phyloP scores from a whole-genome alignment of 2,329 filamentous ascomycete genomes.

The Calonectria hongkongensis region DNA sequence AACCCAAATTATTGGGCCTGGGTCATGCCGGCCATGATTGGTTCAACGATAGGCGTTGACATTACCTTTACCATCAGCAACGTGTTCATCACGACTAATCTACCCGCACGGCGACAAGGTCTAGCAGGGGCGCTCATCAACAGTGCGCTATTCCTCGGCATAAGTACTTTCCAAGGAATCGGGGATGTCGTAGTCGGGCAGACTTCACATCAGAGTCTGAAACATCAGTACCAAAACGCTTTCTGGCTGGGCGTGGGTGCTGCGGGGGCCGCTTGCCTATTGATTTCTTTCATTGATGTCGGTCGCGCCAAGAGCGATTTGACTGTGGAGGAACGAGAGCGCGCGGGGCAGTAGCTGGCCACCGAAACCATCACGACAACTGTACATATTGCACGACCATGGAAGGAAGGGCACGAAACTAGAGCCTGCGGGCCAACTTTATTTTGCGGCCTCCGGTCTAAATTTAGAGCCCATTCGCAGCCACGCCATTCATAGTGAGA shows the following conservation, averaged over 20 bases:
- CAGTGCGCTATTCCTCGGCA: constrained; percentile 22
- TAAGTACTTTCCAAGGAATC: constrained; percentile 24
- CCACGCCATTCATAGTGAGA: too few species aligned
- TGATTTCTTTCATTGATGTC: constrained; percentile 12
- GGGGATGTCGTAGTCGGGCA: constrained; percentile 24
- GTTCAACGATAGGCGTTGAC: constrained; percentile 20
- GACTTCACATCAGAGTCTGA: constrained; percentile 6
- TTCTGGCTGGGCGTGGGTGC: constrained; percentile 24
- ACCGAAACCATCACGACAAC: neutral
- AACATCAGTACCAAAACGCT: constrained; percentile 18
- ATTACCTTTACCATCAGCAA: constrained; percentile 31
- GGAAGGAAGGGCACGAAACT: neutral
- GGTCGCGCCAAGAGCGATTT: constrained; percentile 15
- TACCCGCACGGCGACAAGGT: constrained; percentile 15
- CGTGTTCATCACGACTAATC: constrained; percentile 28
- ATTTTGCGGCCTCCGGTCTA: neutral
- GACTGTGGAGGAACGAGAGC: constrained; percentile 24
- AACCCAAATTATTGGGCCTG: constrained; percentile 58
- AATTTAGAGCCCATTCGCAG: too few species aligned
- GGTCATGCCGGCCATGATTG: constrained; percentile 28
- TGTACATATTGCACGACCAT: neutral
- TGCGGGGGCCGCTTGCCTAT: neutral
- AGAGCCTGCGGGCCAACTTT: too few species aligned
- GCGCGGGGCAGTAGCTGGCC: neutral
- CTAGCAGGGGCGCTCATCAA: constrained; percentile 22